Evolutionary conservation across 371 early-diverging fungal genomes (phyloP), one percentile per base, ranked within the genome.

Genomic region (Mucor lusitanicus): DNA sequence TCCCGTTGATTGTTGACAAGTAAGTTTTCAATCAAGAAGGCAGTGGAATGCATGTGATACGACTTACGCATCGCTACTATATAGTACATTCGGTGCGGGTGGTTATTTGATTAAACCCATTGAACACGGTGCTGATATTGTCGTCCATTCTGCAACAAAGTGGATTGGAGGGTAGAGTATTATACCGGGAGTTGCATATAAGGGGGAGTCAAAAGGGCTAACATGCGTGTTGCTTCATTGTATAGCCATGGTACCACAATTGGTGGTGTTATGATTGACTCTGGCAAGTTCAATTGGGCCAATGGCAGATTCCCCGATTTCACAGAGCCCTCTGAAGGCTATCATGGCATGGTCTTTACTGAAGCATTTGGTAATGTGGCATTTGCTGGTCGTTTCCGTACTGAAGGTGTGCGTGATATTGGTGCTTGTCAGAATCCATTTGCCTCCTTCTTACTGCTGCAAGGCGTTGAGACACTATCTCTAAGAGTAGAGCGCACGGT

Each of bases 71-170:
- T 35, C 12, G 6, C 6, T 90, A 88, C 88, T n/a, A n/a, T n/a
- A n/a, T 84, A 96, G 96, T 83, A 96, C 96, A 0, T 95, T 95
- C 71, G 97, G 95, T 68, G 91, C 92, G 63, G 95, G 92, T 57
- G 96, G 95, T n/a, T 95, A 92, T 77, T 80, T 95, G 42, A 81
- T 85, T 30, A 86, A 83, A 12, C 97, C 97, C 17, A 89, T 96
- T 68, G 90, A 92, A 21, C 90, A 94, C 74, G 95, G 95, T 60
- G 97, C 97, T 23, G 95, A 96, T 79, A 95, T 96, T 72, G 90
- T 96, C 55, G 90, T 93, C 15, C 91, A 91, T 59, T 93, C 93
- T 37, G 92, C 96, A 12, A 96, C 95, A 32, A 95, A 95, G 80
- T 96, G 96, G 95, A 91, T 93, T 44, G 57, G 61, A 21, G 55